Evolutionary conservation across 192 early-diverging fungal species (phyloP).

Genomic region (Coemansia sp.): DNA sequence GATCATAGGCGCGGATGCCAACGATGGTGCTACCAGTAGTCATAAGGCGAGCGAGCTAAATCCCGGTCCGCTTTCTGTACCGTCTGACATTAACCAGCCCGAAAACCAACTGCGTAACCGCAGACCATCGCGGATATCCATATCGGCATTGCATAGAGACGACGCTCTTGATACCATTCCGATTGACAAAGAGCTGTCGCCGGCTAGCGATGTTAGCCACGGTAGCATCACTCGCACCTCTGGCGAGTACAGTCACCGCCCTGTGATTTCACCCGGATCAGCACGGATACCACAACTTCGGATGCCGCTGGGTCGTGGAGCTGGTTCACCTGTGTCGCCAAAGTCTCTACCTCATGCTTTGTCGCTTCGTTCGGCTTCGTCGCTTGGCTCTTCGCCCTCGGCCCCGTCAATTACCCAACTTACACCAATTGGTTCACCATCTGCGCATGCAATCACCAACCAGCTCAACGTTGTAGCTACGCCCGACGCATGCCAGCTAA

Average conservation of each 20-base stretch:
- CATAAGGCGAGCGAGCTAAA: neutral
- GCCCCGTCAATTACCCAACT: conserved; percentile 23
- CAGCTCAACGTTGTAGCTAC: conserved; percentile 17
- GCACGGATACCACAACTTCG: conserved; percentile 21
- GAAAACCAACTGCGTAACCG: neutral
- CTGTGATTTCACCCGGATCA: conserved; percentile 6
- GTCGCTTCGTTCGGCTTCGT: conserved; percentile 32
- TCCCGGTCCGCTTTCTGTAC: neutral
- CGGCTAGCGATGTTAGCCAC: neutral
- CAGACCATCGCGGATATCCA: conserved; percentile 9
- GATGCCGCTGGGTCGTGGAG: conserved; percentile 12
- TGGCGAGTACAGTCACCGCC: conserved; percentile 2
- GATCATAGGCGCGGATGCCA: neutral
- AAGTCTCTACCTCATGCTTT: conserved; percentile 34
- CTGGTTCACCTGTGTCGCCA: conserved; percentile 26
- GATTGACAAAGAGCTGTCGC: conserved; percentile 5
- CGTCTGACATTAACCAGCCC: neutral
- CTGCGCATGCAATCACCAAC: conserved; percentile 15
- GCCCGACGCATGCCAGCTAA: conserved; percentile 11
- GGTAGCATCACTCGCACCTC: neutral
- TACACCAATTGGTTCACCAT: conserved; percentile 30
- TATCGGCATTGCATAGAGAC: conserved; percentile 7
- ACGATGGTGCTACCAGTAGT: neutral
- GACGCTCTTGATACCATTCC: neutral
- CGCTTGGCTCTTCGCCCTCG: conserved; percentile 33